A percentile compares a stretch with the other conserved stretches of the same genome.
Conservation (phyloP, 345 rosid species). For the Pseudoturritis turrita region DNA sequence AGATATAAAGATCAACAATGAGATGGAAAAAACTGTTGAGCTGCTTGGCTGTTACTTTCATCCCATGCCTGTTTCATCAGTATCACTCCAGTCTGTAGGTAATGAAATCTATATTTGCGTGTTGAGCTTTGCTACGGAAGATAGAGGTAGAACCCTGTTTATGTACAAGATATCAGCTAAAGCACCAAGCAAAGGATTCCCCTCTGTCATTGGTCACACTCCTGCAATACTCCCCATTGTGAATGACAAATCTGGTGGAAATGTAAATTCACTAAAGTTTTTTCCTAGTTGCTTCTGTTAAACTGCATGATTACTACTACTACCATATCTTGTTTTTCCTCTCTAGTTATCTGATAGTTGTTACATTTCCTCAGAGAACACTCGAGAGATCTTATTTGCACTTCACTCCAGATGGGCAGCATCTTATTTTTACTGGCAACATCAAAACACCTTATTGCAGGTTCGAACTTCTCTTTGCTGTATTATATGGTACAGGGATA, state of each 20-base stretch:
- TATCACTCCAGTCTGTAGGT: conserved; percentile 46
- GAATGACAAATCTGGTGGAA: conserved; percentile 39
- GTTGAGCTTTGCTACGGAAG: conserved; percentile 47
- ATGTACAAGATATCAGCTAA: conserved; percentile 55
- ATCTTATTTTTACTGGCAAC: conserved; percentile 57
- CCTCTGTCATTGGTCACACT: conserved; percentile 68
- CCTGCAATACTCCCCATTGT: conserved; percentile 42
- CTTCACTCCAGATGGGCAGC: conserved; percentile 66
- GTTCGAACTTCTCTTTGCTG: conserved; percentile 33
- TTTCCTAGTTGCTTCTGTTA: background rate
- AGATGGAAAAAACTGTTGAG: conserved; percentile 43
- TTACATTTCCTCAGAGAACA: conserved; percentile 41
- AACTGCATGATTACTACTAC: background rate
- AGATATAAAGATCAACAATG: conserved; percentile 39
- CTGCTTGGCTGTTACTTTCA: conserved; percentile 79
- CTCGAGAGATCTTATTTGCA: conserved; percentile 54
- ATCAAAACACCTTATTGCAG: conserved; percentile 80
- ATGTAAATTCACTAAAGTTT: conserved; percentile 30
- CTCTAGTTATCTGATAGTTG: conserved; percentile 13
- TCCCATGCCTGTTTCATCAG: conserved; percentile 53
- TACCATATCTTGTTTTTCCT: background rate
- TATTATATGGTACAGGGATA: background rate
- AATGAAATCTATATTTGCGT: conserved; percentile 57
- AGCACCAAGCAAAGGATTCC: conserved; percentile 54
- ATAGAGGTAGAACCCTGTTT: conserved; percentile 47